Evolutionary conservation across 129 eudicot species (phyloP).

Genomic region (Flaveria linearis): DNA sequence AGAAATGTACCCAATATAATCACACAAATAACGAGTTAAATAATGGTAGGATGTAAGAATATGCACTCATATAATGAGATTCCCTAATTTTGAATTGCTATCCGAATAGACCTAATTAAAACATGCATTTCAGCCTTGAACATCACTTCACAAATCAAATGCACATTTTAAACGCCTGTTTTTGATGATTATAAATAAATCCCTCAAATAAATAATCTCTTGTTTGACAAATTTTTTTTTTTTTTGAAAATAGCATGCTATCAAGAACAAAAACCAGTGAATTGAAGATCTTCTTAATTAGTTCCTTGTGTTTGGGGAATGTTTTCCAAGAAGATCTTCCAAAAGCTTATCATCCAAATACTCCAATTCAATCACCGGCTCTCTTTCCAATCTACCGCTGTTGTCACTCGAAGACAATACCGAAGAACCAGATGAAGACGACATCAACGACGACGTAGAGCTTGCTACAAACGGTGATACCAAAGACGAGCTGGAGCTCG

Average conservation of each 20-base stretch:
- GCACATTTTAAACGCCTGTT: not conserved
- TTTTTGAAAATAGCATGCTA: too few species aligned
- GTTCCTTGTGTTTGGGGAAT: conserved; percentile 20
- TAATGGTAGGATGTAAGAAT: too few species aligned
- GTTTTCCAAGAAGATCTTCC: conserved; percentile 68
- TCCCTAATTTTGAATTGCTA: not conserved
- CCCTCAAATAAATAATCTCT: not conserved
- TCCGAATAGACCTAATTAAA: not conserved
- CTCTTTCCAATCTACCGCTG: conserved; percentile 14
- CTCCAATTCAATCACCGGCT: conserved; percentile 67
- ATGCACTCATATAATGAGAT: not conserved
- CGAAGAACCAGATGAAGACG: not conserved
- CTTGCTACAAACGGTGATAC: not conserved
- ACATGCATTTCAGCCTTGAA: not conserved
- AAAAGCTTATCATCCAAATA: conserved; percentile 66
- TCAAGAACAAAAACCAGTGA: not conserved
- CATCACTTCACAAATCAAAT: not conserved
- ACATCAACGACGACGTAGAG: not conserved
- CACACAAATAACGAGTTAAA: too few species aligned
- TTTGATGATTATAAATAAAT: not conserved
- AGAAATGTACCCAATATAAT: too few species aligned
- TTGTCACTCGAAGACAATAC: not conserved
- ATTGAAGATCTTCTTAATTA: not conserved
- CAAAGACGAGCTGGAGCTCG: conserved; percentile 9
- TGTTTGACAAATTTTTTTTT: not conserved